Conservation (phyloP, 2,329 filamentous ascomycete species). For the Neocucurbitaria cava region DNA sequence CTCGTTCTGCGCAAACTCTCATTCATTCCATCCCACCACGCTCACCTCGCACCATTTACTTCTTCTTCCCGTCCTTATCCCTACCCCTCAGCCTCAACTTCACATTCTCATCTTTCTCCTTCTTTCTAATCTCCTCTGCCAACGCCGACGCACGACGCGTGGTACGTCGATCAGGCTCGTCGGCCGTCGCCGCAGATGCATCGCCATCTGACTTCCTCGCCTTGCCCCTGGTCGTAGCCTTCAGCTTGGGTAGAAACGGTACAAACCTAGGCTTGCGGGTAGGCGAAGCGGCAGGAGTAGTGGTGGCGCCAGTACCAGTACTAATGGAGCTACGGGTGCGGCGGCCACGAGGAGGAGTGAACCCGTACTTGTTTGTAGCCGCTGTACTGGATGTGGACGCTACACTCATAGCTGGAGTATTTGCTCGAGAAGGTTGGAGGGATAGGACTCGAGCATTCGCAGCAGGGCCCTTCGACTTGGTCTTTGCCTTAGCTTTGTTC, state of each 20-base stretch:
- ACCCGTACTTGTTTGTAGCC: not conserved
- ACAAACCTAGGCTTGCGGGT: not conserved
- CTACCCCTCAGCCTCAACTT: slow-evolving; percentile 16
- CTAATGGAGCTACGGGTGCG: too few relatives aligned
- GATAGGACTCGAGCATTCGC: not conserved
- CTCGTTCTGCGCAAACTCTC: not conserved
- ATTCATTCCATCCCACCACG: not conserved
- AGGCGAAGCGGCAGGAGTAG: not conserved
- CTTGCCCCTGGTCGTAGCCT: not conserved
- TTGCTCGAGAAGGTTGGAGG: not conserved
- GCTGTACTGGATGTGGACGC: not conserved
- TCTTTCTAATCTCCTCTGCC: not conserved
- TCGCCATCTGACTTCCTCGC: not conserved
- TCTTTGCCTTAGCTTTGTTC: not conserved
- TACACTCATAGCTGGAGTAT: not conserved
- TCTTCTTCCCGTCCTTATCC: not conserved
- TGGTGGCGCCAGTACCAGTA: not conserved
- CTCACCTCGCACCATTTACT: not conserved
- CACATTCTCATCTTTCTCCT: slow-evolving; percentile 15
- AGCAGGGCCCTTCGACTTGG: not conserved
- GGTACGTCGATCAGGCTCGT: not conserved
- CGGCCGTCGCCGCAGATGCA: not conserved
- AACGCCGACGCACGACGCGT: slow-evolving; percentile 11
- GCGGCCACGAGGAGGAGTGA: not conserved
- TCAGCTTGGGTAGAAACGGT: not conserved